Percentiles rank a stretch among this genome's conserved stretches.
phyloP scores from a whole-genome alignment of 805 yeast genomes.

The Metschnikowia rubicola region DNA sequence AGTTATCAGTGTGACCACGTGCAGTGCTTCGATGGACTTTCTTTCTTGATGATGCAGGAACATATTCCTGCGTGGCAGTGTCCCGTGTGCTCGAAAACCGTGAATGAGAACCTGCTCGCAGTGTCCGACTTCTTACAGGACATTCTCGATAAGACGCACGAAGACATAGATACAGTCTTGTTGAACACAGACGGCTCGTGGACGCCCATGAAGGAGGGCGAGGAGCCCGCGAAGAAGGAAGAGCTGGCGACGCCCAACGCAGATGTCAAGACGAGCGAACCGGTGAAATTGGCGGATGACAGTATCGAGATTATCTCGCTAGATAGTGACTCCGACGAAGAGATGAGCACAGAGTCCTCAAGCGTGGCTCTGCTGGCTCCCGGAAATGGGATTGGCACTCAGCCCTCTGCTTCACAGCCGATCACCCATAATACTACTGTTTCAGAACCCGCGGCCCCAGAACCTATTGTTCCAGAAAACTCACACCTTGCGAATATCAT shows the following conservation, averaged over 20 bases:
- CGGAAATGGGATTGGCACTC: too few relatives aligned
- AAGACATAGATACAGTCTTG: conserved; percentile 61
- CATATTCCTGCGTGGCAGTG: conserved; percentile 87
- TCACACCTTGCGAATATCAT: too few relatives aligned
- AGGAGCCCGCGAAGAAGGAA: not conserved
- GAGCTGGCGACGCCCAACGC: not conserved
- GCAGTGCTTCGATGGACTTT: conserved; percentile 82
- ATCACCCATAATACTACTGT: too few relatives aligned
- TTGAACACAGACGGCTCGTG: conserved; percentile 74
- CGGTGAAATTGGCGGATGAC: conserved; percentile 8
- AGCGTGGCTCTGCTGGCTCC: too few relatives aligned
- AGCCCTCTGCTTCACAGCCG: too few relatives aligned
- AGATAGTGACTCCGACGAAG: conserved; percentile 50
- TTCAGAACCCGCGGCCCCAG: too few relatives aligned
- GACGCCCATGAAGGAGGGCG: conserved; percentile 35
- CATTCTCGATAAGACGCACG: conserved; percentile 51
- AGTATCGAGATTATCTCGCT: conserved; percentile 45
- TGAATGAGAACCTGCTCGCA: conserved; percentile 57
- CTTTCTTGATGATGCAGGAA: conserved; percentile 69
- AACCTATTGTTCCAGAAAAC: too few relatives aligned
- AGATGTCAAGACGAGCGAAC: not conserved
- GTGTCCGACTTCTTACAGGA: conserved; percentile 72
- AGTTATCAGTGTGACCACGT: conserved; percentile 72
- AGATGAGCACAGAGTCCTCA: conserved; percentile 3
- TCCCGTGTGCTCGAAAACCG: conserved; percentile 65